Percentiles rank a stretch among this genome's conserved stretches.
Evolutionary conservation across 495 filamentous ascomycete genomes (phyloP).

Genomic region (Amniculicola lignicola): DNA sequence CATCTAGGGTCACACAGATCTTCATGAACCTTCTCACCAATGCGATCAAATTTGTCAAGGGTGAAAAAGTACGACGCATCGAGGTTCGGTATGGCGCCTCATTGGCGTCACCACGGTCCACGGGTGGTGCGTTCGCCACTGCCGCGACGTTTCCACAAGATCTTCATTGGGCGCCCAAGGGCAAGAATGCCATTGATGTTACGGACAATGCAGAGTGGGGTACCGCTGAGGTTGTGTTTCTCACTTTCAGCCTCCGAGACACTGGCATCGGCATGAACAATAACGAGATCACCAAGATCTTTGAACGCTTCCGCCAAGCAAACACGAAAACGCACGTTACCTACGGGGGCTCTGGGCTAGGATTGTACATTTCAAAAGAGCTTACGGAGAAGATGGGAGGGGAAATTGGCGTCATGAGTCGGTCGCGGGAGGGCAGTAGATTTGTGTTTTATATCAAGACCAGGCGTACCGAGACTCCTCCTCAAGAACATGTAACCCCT

Average conservation of each 20-base stretch:
- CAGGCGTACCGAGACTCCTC: too few species aligned
- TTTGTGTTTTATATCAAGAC: conserved; percentile 40
- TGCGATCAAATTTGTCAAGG: conserved; percentile 40
- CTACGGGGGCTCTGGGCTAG: conserved; percentile 40
- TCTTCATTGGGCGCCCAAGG: too few species aligned
- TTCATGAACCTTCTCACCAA: conserved; percentile 41
- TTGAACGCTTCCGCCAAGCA: conserved; percentile 36
- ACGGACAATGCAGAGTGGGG: conserved; percentile 37
- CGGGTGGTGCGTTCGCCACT: too few species aligned
- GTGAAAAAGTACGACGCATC: conserved; percentile 25
- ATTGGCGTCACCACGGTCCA: too few species aligned
- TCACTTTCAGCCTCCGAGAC: conserved; percentile 37
- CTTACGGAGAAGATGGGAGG: conserved; percentile 37
- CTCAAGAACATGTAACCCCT: too few species aligned
- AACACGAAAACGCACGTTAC: conserved; percentile 36
- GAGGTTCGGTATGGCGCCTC: conserved; percentile 30
- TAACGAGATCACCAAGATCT: conserved; percentile 33
- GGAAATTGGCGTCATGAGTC: conserved; percentile 38
- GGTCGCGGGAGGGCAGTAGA: conserved; percentile 32
- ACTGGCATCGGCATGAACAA: conserved; percentile 37
- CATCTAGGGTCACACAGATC: conserved; percentile 33
- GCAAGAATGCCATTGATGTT: too few species aligned
- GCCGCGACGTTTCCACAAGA: too few species aligned
- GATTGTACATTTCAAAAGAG: conserved; percentile 39
- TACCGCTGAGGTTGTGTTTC: conserved; percentile 31